These are phyloP conservation scores for Neonectria faginata DNA, from an alignment of 2,329 filamentous ascomycete species.

Conservation along the genomic window DNA sequence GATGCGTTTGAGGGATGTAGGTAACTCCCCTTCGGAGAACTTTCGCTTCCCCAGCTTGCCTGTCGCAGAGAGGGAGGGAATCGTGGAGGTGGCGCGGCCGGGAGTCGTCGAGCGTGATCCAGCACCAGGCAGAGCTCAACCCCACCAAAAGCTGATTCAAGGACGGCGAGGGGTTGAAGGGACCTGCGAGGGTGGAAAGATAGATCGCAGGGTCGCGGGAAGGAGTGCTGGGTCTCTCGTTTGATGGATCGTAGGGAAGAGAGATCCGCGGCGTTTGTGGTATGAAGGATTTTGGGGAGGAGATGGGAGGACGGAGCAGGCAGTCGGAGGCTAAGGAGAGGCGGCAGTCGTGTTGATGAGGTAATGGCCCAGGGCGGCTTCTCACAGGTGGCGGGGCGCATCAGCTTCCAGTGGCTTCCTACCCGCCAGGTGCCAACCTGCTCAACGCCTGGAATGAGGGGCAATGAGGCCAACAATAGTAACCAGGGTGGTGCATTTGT, in stretches of 20 bases:
- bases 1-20: constrained; percentile 67
- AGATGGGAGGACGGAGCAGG: constrained; percentile 26
- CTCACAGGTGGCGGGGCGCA: constrained; percentile 34
- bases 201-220: constrained; percentile 31
- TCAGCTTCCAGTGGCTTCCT: constrained; percentile 33
- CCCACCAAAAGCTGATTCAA: constrained; percentile 46
- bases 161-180: constrained; percentile 26
- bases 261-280: constrained; percentile 22
- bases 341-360: constrained; percentile 44
- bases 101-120: constrained; percentile 43
- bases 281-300: constrained; percentile 18
- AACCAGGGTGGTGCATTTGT: constrained; percentile 11
- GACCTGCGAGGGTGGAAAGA: constrained; percentile 30
- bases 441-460: constrained; percentile 16
- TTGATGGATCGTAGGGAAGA: constrained; percentile 8
- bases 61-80: constrained; percentile 48
- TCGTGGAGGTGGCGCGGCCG: constrained; percentile 47
- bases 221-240: constrained; percentile 10
- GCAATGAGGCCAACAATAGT: constrained; percentile 1
- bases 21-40: constrained; percentile 70
- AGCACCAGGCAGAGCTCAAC: constrained; percentile 54
- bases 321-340: constrained; percentile 32
- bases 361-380: constrained; percentile 42
- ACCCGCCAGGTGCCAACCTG: constrained; percentile 16
- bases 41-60: constrained; percentile 76